Evolutionary conservation across 164 flowering plant species (phyloP), one percentile per base, ranked within the genome.

Genomic region (Dillenia suffruticosa): DNA sequence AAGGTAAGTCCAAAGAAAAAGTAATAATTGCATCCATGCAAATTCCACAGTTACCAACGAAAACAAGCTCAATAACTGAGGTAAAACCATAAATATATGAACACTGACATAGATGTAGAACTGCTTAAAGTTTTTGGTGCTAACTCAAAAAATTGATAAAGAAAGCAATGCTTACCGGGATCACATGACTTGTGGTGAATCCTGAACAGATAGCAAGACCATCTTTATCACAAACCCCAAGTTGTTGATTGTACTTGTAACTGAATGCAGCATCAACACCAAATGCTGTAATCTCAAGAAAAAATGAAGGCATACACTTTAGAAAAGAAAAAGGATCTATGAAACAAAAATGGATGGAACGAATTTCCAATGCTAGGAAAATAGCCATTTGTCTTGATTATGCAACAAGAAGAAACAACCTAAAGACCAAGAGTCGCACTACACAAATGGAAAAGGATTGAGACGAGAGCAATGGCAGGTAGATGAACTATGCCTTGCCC

Each of bases 181-280:
- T 86, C 44, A 75, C 93, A 77, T 91, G 96, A 56, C 88, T 89
- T 19, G 97, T 82, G 44, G 70, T 78, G 58, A 91, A 88, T 72
- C 99, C 99, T 9, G 92, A 82, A 60, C 81, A 80, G 64, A 91
- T 56, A 60, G 85, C 99, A 71, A 94, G 86, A 52, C 99, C 97
- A 80, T 88, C 92, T 62, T 72, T 80, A 59, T 76, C 71, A 69
- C 99, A 94, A 59, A 84, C 49, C 44, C 97, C 99, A 68, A 74
- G 84, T 56, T 66, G 79, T 61, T 94, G 89, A 73, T 94, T 94
- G 73, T 86, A 85, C 67, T 78, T 86, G 69, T 94, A 94, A 79
- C 99, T 91, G 81, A 94, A 94, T 72, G 90, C 96, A 72, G 96
- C 88, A 80, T 91, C 99, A 66, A 88, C 86, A 53, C 99, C 99